Conservation (phyloP, 768 basidiomycete genomes). For the Tephrocybe sp. region DNA sequence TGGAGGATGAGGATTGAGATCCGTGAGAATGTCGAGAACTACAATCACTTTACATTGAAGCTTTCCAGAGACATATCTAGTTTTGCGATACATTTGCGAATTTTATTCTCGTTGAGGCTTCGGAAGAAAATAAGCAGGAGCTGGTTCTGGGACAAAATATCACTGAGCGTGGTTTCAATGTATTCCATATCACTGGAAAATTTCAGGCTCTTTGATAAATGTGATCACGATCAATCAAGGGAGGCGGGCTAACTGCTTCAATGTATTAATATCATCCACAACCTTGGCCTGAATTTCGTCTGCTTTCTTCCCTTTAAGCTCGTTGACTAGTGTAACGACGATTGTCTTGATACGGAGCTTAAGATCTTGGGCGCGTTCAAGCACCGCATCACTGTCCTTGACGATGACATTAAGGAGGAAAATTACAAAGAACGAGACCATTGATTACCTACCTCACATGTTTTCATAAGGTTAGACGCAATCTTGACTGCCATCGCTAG, state of each 20-base stretch:
- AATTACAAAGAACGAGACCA: background rate
- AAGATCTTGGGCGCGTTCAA: conserved; percentile 10
- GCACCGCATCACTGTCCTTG: conserved; percentile 5
- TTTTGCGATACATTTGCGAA: conserved; percentile 5
- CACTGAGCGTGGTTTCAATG: conserved; percentile 1
- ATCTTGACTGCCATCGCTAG: conserved; percentile 1
- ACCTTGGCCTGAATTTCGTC: conserved; percentile 1
- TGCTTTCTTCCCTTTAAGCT: conserved; percentile 9
- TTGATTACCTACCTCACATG: conserved; percentile 4
- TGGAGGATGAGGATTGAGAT: background rate
- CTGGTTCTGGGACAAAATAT: conserved; percentile 3
- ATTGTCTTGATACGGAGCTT: conserved; percentile 7
- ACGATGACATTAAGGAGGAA: background rate
- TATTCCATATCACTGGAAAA: conserved; percentile 2
- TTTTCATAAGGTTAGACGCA: conserved; percentile 4
- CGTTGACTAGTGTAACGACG: conserved; percentile 3
- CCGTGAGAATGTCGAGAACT: too few relatives aligned
- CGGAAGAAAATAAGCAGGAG: conserved; percentile 1
- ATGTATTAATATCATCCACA: background rate
- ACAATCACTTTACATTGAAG: conserved; percentile 4
- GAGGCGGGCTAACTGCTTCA: background rate
- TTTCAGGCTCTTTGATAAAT: too few relatives aligned
- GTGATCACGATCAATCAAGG: background rate
- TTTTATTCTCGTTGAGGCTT: conserved; percentile 10
- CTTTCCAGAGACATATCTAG: conserved; percentile 3